Conservation (phyloP, 306 rosid genomes). For the Geum urbanum region DNA sequence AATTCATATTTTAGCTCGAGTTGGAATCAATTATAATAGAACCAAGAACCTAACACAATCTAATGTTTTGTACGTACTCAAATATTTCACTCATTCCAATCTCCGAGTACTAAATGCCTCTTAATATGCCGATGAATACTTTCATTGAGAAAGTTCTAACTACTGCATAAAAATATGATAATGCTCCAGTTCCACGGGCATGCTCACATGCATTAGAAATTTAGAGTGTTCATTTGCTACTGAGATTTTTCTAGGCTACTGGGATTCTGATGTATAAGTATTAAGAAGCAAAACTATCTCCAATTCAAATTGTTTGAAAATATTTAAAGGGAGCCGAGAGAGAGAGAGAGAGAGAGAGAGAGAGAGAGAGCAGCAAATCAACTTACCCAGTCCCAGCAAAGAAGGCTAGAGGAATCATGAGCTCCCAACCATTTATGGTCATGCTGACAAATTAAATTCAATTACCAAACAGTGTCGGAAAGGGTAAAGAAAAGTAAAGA, state of each 20-base stretch:
- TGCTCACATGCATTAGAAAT: background rate
- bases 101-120: background rate
- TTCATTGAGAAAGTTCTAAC: background rate
- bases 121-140: background rate
- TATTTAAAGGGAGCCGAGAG: background rate
- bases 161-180: too few species aligned
- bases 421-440: slow-evolving; percentile 67
- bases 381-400: slow-evolving; percentile 65
- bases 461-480: background rate
- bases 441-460: slow-evolving; percentile 31
- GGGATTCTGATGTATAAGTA: background rate
- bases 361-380: too few species aligned
- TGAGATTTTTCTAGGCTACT: background rate
- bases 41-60: background rate
- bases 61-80: background rate
- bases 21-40: too few species aligned
- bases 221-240: background rate
- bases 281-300: too few species aligned
- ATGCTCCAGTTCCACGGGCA: too few species aligned
- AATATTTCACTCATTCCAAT: background rate
- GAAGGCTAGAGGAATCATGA: slow-evolving; percentile 76
- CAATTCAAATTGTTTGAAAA: background rate
- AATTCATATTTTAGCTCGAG: too few species aligned
- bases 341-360: background rate
- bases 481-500: background rate